phyloP scores from a whole-genome alignment of 192 early-diverging fungal genomes.

The Chytriomyces hyalinus region DNA sequence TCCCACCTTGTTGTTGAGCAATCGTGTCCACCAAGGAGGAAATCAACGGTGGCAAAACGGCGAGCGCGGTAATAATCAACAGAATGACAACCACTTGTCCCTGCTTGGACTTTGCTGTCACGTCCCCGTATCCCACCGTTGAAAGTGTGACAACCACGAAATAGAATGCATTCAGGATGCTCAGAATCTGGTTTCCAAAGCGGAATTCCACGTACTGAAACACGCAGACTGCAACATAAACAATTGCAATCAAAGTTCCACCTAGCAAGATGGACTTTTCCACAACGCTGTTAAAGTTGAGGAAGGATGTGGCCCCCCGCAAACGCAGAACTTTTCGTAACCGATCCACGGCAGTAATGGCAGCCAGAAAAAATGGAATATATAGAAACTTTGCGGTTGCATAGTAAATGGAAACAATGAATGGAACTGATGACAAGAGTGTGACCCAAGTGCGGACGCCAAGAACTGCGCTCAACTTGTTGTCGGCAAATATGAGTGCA shows the following conservation, averaged over 20 bases:
- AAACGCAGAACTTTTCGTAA: conserved; percentile 62
- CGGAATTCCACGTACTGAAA: conserved; percentile 68
- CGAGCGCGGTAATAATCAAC: conserved; percentile 65
- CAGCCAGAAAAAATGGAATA: conserved; percentile 70
- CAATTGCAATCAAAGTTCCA: conserved; percentile 55
- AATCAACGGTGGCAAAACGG: conserved; percentile 63
- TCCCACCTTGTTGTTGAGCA: conserved; percentile 16
- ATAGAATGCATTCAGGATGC: conserved; percentile 33
- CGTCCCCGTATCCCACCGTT: conserved; percentile 78
- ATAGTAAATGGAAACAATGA: conserved; percentile 55
- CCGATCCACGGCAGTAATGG: conserved; percentile 60
- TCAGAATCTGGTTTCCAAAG: conserved; percentile 41
- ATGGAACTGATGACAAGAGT: conserved; percentile 58
- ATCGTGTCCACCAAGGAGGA: conserved; percentile 35
- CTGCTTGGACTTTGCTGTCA: conserved; percentile 59
- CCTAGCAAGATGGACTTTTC: conserved; percentile 62
- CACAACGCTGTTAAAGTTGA: conserved; percentile 44
- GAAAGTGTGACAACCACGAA: conserved; percentile 71
- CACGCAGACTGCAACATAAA: conserved; percentile 66
- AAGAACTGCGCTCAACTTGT: conserved; percentile 43
- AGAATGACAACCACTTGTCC: conserved; percentile 63
- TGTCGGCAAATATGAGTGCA: conserved; percentile 6
- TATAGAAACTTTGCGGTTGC: conserved; percentile 54
- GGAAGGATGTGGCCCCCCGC: conserved; percentile 20
- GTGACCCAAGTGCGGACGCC: conserved; percentile 55